phyloP scores from a whole-genome alignment of 495 filamentous ascomycete species.

The Talaromyces trachyspermus region DNA sequence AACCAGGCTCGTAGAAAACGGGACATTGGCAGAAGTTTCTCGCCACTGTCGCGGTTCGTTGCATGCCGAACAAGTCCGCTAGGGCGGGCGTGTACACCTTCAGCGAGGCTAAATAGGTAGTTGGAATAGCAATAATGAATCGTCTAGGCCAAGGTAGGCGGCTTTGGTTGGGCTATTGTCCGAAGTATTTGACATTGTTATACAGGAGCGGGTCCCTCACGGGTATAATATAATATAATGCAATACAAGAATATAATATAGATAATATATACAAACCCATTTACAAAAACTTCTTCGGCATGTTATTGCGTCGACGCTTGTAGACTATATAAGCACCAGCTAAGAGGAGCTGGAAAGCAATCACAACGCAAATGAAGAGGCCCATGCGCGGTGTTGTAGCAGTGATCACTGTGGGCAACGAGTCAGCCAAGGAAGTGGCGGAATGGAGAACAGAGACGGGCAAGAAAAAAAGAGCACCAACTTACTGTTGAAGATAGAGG shows the following conservation, averaged over 20 bases:
- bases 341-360: slow-evolving; percentile 68
- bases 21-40: too few relatives aligned
- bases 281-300: slow-evolving; percentile 91
- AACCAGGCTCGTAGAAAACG: too few relatives aligned
- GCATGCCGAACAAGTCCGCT: too few relatives aligned
- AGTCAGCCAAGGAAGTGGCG: slow-evolving; percentile 10
- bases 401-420: slow-evolving; percentile 44
- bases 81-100: too few relatives aligned
- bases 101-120: too few relatives aligned
- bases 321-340: slow-evolving; percentile 67
- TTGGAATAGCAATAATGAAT: too few relatives aligned
- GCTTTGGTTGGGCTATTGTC: too few relatives aligned
- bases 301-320: slow-evolving; percentile 65
- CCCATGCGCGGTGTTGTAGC: slow-evolving; percentile 58
- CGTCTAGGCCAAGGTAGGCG: too few relatives aligned
- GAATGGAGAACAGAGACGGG: not conserved
- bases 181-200: too few relatives aligned
- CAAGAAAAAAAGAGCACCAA: not conserved
- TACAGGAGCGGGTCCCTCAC: too few relatives aligned
- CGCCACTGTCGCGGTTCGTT: too few relatives aligned
- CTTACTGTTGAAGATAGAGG: slow-evolving; percentile 28
- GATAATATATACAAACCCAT: not conserved
- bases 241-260: too few relatives aligned
- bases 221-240: slow-evolving; percentile 10
- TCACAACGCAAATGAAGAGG: slow-evolving; percentile 63